Percentiles rank a stretch among this genome's conserved stretches.
phyloP scores from a whole-genome alignment of 768 basidiomycete genomes.

The Omphalotus guepiniiformis region DNA sequence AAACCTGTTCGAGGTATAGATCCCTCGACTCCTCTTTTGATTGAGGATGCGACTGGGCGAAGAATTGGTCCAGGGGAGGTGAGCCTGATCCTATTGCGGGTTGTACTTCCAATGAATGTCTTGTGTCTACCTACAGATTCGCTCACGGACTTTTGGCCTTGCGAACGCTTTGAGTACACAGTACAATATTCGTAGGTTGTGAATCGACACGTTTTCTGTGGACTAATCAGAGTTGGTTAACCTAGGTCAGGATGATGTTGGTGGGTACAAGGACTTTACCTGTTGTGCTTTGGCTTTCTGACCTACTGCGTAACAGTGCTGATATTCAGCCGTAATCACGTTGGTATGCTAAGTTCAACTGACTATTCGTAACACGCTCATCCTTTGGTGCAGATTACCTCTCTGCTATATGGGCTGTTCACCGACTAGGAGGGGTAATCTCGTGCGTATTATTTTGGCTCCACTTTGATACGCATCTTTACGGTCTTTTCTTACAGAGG shows the following conservation, averaged over 20 bases:
- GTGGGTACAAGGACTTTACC: constrained; percentile 25
- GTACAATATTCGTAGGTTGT: constrained; percentile 32
- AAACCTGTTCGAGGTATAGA: constrained; percentile 18
- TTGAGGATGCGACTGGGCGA: constrained; percentile 47
- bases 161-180: constrained; percentile 34
- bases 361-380: background rate
- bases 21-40: constrained; percentile 38
- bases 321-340: constrained; percentile 63
- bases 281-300: background rate
- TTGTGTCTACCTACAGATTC: constrained; percentile 25
- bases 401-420: constrained; percentile 51
- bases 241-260: constrained; percentile 45
- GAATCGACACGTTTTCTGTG: background rate
- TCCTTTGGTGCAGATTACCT: constrained; percentile 42
- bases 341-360: constrained; percentile 35
- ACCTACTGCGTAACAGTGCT: constrained; percentile 37
- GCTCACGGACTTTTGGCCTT: constrained; percentile 34
- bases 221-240: background rate
- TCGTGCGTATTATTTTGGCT: constrained; percentile 36
- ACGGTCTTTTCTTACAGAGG: constrained; percentile 30
- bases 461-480: background rate
- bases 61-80: constrained; percentile 38
- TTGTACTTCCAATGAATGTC: constrained; percentile 4
- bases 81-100: background rate
- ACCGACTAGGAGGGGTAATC: constrained; percentile 52